These are phyloP conservation scores for Thalia dealbata DNA, from an alignment of 176 grass and related monocot genomes.

Conservation along the genomic window DNA sequence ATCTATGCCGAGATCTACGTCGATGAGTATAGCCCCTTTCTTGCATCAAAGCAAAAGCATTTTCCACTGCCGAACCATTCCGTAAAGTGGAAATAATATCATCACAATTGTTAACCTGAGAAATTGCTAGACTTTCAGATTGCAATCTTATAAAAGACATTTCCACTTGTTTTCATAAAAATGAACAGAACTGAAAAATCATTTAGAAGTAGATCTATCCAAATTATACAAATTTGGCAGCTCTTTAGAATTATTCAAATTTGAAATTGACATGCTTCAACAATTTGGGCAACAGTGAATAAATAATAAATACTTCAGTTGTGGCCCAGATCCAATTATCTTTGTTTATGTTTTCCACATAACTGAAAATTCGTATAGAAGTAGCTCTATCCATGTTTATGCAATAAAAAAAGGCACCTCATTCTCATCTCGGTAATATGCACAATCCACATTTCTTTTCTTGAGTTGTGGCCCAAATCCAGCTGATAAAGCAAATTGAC, in stretches of 20 bases:
- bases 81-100: slow-evolving; percentile 61
- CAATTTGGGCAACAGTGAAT: too few species aligned
- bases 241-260: too few species aligned
- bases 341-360: not conserved
- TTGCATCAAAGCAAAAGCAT: slow-evolving; percentile 77
- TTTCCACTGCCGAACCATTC: slow-evolving; percentile 69
- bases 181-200: too few species aligned
- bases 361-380: not conserved
- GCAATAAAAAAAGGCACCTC: slow-evolving; percentile 28
- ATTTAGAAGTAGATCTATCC: too few species aligned
- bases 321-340: too few species aligned
- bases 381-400: not conserved
- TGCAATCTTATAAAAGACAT: too few species aligned
- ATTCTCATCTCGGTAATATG: slow-evolving; percentile 50
- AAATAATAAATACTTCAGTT: too few species aligned
- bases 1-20: slow-evolving; percentile 60
- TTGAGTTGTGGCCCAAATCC: slow-evolving; percentile 77
- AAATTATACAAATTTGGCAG: too few species aligned
- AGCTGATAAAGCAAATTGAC: slow-evolving; percentile 80
- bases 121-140: slow-evolving; percentile 10
- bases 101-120: slow-evolving; percentile 48
- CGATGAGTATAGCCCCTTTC: slow-evolving; percentile 71
- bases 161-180: too few species aligned
- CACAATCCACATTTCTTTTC: slow-evolving; percentile 44
- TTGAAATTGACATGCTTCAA: too few species aligned